A percentile compares a stretch with the other conserved stretches of the same genome.
These are phyloP conservation scores for Schwanniomyces yamadae DNA, from an alignment of 805 yeast genomes.

Conservation along the genomic window DNA sequence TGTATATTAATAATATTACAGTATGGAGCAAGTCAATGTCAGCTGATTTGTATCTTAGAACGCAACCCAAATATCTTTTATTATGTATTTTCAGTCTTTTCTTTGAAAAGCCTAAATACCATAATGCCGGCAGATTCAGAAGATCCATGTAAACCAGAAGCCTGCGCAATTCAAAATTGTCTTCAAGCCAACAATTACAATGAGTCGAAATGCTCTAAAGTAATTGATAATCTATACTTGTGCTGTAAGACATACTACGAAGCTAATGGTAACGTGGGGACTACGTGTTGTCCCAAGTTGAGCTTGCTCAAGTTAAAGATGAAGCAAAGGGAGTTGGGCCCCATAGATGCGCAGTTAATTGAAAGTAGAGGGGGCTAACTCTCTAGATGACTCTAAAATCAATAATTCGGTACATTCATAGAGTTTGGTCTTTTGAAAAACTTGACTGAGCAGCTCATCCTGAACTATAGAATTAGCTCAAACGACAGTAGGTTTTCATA, in stretches of 20 bases:
- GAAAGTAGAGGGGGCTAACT: slow-evolving; percentile 13
- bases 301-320: slow-evolving; percentile 60
- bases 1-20: neutral
- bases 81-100: neutral
- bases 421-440: neutral
- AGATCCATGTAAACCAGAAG: slow-evolving; percentile 70
- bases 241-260: slow-evolving; percentile 73
- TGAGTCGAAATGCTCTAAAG: slow-evolving; percentile 69
- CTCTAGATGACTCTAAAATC: no score
- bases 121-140: slow-evolving; percentile 4
- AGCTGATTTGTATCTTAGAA: slow-evolving; percentile 4
- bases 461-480: no score
- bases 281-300: slow-evolving; percentile 80
- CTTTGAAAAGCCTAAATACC: neutral
- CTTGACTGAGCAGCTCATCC: neutral
- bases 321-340: slow-evolving; percentile 57
- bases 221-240: slow-evolving; percentile 67
- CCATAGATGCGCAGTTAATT: slow-evolving; percentile 56
- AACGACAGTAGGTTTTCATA: neutral
- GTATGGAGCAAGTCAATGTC: slow-evolving; percentile 1
- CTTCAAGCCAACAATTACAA: slow-evolving; percentile 58
- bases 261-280: slow-evolving; percentile 58
- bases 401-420: no score
- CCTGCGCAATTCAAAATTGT: slow-evolving; percentile 85
- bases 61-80: neutral